Conservation (phyloP, 2,329 filamentous ascomycete species). For the Stromatinia cepivora region DNA sequence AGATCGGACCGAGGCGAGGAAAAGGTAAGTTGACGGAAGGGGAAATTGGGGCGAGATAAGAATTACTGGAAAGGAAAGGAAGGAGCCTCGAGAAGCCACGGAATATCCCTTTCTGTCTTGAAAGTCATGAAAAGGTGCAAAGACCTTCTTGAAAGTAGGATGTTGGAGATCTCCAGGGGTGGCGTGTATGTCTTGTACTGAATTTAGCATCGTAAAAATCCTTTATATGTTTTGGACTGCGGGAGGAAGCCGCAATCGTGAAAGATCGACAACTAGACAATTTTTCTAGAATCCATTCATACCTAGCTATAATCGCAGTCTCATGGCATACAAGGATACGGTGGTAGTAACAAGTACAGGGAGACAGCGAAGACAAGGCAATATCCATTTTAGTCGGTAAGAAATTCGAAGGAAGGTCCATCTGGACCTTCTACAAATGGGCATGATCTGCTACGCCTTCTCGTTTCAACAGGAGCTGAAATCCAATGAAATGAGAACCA, state of each 20-base stretch:
- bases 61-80: slow-evolving; percentile 21
- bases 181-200: slow-evolving; percentile 1
- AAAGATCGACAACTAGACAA: slow-evolving; percentile 21
- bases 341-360: background rate
- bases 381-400: slow-evolving; percentile 11
- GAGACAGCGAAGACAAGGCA: slow-evolving; percentile 11
- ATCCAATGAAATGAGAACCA: slow-evolving; percentile 21
- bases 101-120: slow-evolving; percentile 14
- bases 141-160: slow-evolving; percentile 5
- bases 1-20: slow-evolving; percentile 18
- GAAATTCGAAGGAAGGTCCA: slow-evolving; percentile 17
- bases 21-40: background rate
- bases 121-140: background rate
- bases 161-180: slow-evolving; percentile 12
- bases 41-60: slow-evolving; percentile 14
- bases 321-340: slow-evolving; percentile 21
- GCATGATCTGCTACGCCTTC: slow-evolving; percentile 17
- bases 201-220: slow-evolving; percentile 12
- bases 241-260: slow-evolving; percentile 16
- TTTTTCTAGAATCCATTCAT: slow-evolving; percentile 15
- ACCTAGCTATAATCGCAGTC: slow-evolving; percentile 6
- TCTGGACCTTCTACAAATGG: slow-evolving; percentile 21
- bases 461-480: slow-evolving; percentile 20
- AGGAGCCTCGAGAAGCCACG: slow-evolving; percentile 10
- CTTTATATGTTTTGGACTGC: slow-evolving; percentile 11